A percentile compares a stretch with the other conserved stretches of the same genome.
Conservation (phyloP, 2,329 filamentous ascomycete genomes). For the Pezicula neosporulosa region DNA sequence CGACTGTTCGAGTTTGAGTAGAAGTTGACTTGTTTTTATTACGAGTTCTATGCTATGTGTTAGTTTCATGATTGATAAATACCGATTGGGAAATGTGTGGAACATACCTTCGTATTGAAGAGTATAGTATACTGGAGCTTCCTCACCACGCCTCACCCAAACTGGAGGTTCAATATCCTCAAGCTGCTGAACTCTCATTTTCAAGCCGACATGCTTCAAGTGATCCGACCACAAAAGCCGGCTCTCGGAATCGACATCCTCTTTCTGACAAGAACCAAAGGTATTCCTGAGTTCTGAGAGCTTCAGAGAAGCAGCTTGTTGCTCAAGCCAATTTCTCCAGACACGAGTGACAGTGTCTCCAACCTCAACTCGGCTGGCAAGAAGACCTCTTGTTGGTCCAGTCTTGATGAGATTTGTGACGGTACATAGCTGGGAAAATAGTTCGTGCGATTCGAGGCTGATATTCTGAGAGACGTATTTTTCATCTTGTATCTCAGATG, state of each 20-base stretch:
- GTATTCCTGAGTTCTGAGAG: conserved; percentile 3
- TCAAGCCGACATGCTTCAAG: conserved; percentile 61
- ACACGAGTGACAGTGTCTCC: conserved; percentile 67
- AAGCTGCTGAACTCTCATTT: conserved; percentile 58
- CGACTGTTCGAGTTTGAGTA: conserved; percentile 64
- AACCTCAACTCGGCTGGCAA: conserved; percentile 62
- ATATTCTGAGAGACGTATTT: conserved; percentile 55
- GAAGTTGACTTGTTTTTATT: conserved; percentile 59
- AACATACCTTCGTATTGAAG: conserved; percentile 68
- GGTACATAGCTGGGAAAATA: conserved; percentile 72
- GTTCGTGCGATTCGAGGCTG: conserved; percentile 64
- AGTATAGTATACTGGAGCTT: conserved; percentile 65
- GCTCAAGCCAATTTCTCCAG: conserved; percentile 68
- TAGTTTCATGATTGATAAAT: neutral
- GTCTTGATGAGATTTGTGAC: conserved; percentile 66
- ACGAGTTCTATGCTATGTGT: conserved; percentile 57
- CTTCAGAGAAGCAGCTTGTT: conserved; percentile 9
- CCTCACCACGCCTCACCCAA: conserved; percentile 43
- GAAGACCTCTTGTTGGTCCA: conserved; percentile 56
- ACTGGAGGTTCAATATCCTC: conserved; percentile 43
- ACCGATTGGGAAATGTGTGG: neutral
- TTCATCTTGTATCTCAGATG: conserved; percentile 26
- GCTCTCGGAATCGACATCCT: conserved; percentile 28
- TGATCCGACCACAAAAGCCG: conserved; percentile 67
- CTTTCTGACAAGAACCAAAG: neutral